Base-by-base conservation (phyloP, 2,329 filamentous ascomycete species). In the Raffaelea albimanens region DNA sequence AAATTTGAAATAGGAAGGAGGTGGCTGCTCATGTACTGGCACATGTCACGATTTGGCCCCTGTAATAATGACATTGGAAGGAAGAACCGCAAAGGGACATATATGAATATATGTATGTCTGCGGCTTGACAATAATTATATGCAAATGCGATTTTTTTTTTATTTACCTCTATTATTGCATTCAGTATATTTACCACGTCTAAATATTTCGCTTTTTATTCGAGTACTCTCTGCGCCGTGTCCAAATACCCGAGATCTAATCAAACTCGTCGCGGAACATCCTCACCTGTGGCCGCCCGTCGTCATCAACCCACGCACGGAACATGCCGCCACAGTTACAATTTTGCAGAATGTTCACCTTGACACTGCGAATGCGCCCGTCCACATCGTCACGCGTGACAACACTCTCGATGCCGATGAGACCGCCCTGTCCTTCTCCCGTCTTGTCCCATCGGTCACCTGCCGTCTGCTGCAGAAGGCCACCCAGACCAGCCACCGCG, bases 281-380 rank as follows among this genome's bases (percentile, higher is more conserved):
- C 47, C 75, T 73, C 59, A 80, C 77, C 21, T 71, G 67, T 18
- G 72, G 68, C 49, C 67, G 67, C 0, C 81, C 83, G 1, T 76
- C 59, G 4, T 81, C 74, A 52, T 86, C 76, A 19, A 85, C 67
- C 75, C 84, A 91, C 1, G 87, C 87, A 19, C 88, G 75, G 59
- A 89, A 93, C 85, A 95, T 90, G 0, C 89, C 89, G 4, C 82
- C 85, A 56, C 85, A 93, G 60, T 95, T 95, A 61, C 83, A 89
- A 56, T 90, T 85, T 61, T 82, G 84, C 16, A 90, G 66, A 5
- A 94, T 72, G 45, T 75, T 70, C 1, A 67, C 68, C 14, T 66
- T 58, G 2, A 63, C 61, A 2, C 66, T 65, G 2, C 73, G 59
- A 5, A 70, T 56, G n/a, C 55, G 54, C 0, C 72, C 70, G n/a